A percentile compares a stretch with the other conserved stretches of the same genome.
Evolutionary conservation across 176 grass and related monocot species (phyloP).

Genomic region (Eleusine indica): DNA sequence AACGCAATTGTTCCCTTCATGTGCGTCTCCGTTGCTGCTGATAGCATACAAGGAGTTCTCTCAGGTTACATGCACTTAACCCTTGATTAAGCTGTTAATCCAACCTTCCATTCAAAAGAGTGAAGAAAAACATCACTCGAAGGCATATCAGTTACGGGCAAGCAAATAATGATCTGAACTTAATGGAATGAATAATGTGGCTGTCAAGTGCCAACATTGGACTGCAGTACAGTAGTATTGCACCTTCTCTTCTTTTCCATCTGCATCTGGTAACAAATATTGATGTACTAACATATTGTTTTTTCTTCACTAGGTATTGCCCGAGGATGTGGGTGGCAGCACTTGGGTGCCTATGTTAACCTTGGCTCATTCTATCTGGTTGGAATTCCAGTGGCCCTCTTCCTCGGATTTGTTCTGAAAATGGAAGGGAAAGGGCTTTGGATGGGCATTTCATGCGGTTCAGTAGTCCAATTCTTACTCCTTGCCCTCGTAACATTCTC

Average conservation of each 20-base stretch:
- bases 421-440: slow-evolving; percentile 80
- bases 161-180: background rate
- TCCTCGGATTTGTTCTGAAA: slow-evolving; percentile 65
- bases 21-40: slow-evolving; percentile 71
- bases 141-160: background rate
- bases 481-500: slow-evolving; percentile 59
- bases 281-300: background rate
- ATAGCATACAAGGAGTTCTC: slow-evolving; percentile 80
- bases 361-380: slow-evolving; percentile 83
- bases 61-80: slow-evolving; percentile 64
- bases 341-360: slow-evolving; percentile 88
- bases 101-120: slow-evolving; percentile 1
- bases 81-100: slow-evolving; percentile 13
- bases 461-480: slow-evolving; percentile 63
- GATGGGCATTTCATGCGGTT: slow-evolving; percentile 77
- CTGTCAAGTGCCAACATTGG: background rate
- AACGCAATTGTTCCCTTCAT: slow-evolving; percentile 70
- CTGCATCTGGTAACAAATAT: background rate
- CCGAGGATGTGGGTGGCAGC: slow-evolving; percentile 90
- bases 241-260: background rate
- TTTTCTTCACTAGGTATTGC: slow-evolving; percentile 55
- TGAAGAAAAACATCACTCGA: background rate
- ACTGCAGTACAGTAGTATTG: background rate
- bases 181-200: background rate
- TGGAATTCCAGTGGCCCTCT: slow-evolving; percentile 65